A percentile compares a stretch with the other conserved stretches of the same genome.
Evolutionary conservation across 1,139 yeast species (phyloP).

Genomic region (Yamadazyma conglobata): DNA sequence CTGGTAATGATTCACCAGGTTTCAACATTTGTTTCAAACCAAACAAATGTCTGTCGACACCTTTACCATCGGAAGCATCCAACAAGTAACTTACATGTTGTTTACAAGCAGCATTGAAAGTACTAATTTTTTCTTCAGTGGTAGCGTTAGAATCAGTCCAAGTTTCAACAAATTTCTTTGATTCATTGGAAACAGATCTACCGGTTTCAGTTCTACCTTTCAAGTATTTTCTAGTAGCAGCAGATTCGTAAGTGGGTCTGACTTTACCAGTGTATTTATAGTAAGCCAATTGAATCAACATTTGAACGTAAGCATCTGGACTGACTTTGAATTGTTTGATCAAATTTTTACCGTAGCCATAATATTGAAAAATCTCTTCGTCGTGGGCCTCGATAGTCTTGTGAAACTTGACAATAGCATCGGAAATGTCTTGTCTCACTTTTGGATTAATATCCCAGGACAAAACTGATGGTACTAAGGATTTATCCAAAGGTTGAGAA

Average conservation of each 20-base stretch:
- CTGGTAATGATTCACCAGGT: slow-evolving; percentile 62
- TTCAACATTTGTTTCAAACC: slow-evolving; percentile 77
- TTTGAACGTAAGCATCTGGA: slow-evolving; percentile 77
- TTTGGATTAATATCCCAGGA: slow-evolving; percentile 50
- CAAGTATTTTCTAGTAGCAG: slow-evolving; percentile 86
- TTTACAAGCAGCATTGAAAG: slow-evolving; percentile 70
- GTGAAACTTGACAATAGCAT: slow-evolving; percentile 56
- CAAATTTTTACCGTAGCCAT: slow-evolving; percentile 67
- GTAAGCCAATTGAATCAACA: slow-evolving; percentile 72
- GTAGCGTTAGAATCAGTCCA: slow-evolving; percentile 64
- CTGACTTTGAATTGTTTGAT: slow-evolving; percentile 68
- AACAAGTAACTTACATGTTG: slow-evolving; percentile 74
- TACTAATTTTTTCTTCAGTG: slow-evolving; percentile 55
- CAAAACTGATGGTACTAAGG: slow-evolving; percentile 22
- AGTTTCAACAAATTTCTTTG: slow-evolving; percentile 68
- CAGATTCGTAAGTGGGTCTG: slow-evolving; percentile 94
- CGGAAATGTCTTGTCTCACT: slow-evolving; percentile 49
- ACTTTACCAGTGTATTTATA: slow-evolving; percentile 77
- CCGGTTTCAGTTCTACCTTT: slow-evolving; percentile 97
- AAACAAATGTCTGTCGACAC: slow-evolving; percentile 91
- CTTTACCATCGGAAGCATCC: slow-evolving; percentile 81
- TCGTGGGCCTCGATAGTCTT: slow-evolving; percentile 52
- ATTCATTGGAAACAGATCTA: slow-evolving; percentile 77
- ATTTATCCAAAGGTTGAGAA: slow-evolving; percentile 12
- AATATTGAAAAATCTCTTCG: slow-evolving; percentile 65